Conservation (phyloP, 129 eudicot species). For the Scalesia atractyloides region DNA sequence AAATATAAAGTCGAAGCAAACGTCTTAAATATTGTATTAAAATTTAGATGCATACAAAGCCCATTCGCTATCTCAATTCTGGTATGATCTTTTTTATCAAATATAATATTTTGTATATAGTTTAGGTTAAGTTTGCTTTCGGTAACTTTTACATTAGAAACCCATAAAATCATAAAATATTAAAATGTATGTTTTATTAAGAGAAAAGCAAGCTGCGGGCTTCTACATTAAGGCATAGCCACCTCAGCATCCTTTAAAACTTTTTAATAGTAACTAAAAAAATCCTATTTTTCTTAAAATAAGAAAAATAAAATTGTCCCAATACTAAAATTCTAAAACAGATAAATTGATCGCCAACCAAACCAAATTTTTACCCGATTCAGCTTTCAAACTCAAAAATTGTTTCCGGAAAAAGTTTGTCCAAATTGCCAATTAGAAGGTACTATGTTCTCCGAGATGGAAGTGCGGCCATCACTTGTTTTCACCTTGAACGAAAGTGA, state of each 20-base stretch:
- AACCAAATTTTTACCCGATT: not conserved
- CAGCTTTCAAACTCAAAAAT: slow-evolving; percentile 34
- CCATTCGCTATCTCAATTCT: no score
- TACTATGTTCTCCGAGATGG: slow-evolving; percentile 37
- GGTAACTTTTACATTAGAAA: no score
- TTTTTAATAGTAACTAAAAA: not conserved
- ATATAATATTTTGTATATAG: no score
- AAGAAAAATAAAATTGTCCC: not conserved
- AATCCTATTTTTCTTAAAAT: not conserved
- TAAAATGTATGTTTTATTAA: not conserved
- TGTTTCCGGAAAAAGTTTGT: slow-evolving; percentile 47
- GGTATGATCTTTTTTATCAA: no score
- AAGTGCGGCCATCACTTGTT: slow-evolving; percentile 39
- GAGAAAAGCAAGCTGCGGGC: slow-evolving; percentile 31
- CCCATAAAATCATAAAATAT: no score
- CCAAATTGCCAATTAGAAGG: slow-evolving; percentile 47
- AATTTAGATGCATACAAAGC: no score
- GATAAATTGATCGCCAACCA: not conserved
- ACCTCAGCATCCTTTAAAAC: slow-evolving; percentile 34
- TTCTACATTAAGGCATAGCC: slow-evolving; percentile 29
- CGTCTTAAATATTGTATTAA: no score
- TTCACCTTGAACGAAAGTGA: slow-evolving; percentile 44
- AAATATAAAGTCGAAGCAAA: no score
- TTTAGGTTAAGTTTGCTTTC: no score
- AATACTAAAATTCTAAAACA: not conserved